Percentiles rank a stretch among this genome's conserved stretches.
Evolutionary conservation across 2,329 filamentous ascomycete species (phyloP).

Genomic region (Rugonectria rugulosa): DNA sequence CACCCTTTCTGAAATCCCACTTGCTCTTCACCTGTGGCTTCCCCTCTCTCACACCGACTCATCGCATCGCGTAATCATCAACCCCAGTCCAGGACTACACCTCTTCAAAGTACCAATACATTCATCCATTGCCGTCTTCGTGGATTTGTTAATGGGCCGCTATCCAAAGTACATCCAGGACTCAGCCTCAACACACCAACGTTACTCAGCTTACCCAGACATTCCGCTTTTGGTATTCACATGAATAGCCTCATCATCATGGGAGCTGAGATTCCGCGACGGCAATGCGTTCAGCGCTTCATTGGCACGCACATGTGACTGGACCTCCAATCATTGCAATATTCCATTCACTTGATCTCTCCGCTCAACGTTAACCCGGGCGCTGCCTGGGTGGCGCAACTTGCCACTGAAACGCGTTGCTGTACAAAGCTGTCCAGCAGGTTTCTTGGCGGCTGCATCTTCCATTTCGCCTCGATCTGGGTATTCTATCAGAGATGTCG

Average conservation of each 20-base stretch:
- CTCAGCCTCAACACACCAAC: not conserved
- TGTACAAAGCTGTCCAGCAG: constrained; percentile 25
- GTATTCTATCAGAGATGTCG: constrained; percentile 11
- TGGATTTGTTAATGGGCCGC: not conserved
- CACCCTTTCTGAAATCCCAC: constrained; percentile 31
- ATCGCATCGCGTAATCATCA: constrained; percentile 1
- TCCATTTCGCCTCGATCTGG: not conserved
- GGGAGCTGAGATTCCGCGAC: constrained; percentile 1
- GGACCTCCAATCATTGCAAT: not conserved
- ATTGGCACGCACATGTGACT: not conserved
- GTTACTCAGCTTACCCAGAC: not conserved
- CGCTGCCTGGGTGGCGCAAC: not conserved
- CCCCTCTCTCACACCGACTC: constrained; percentile 23
- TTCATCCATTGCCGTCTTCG: not conserved
- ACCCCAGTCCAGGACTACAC: not conserved
- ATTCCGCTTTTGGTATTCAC: not conserved
- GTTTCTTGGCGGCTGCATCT: constrained; percentile 6
- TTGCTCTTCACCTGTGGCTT: constrained; percentile 14
- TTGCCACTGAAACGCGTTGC: not conserved
- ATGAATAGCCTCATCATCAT: not conserved
- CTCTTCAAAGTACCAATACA: not conserved
- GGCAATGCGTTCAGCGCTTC: not conserved
- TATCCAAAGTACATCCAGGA: not conserved
- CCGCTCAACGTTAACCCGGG: not conserved
- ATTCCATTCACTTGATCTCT: not conserved